phyloP scores from a whole-genome alignment of 2,329 filamentous ascomycete species.

The Emydomyces testavorans region DNA sequence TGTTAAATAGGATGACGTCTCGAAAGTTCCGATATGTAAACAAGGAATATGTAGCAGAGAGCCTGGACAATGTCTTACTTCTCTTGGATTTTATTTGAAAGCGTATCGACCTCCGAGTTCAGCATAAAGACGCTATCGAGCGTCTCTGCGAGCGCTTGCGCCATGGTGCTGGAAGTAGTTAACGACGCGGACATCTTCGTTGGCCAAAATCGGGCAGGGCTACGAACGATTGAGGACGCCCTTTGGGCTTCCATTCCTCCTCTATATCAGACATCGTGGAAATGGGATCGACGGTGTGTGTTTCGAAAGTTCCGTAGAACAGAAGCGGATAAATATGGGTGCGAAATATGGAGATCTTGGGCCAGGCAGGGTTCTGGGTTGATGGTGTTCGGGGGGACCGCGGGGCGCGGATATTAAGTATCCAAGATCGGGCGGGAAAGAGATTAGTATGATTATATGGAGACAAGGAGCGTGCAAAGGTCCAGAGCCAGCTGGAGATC shows the following conservation, averaged over 20 bases:
- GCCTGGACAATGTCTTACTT: slow-evolving; percentile 61
- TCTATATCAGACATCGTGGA: slow-evolving; percentile 49
- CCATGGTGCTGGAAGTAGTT: slow-evolving; percentile 56
- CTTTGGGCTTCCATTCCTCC: slow-evolving; percentile 68
- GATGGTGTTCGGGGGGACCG: too few species aligned
- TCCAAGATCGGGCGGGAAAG: background rate
- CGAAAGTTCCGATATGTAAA: too few species aligned
- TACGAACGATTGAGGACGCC: slow-evolving; percentile 63
- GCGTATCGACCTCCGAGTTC: slow-evolving; percentile 61
- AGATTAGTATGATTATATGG: background rate
- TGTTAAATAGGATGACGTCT: too few species aligned
- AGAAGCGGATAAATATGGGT: too few species aligned
- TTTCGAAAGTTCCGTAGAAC: background rate
- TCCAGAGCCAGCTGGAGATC: slow-evolving; percentile 26
- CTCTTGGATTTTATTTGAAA: slow-evolving; percentile 64
- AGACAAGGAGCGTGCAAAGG: background rate
- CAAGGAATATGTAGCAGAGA: too few species aligned
- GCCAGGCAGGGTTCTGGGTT: background rate
- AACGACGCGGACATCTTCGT: slow-evolving; percentile 3
- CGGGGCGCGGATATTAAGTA: background rate
- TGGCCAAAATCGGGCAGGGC: slow-evolving; percentile 11
- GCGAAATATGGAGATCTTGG: too few species aligned
- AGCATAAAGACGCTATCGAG: slow-evolving; percentile 84
- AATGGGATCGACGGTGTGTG: slow-evolving; percentile 6
- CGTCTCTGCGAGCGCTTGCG: slow-evolving; percentile 73